Base-by-base conservation (phyloP, 495 filamentous ascomycete genomes). In the Podospora didyma region DNA sequence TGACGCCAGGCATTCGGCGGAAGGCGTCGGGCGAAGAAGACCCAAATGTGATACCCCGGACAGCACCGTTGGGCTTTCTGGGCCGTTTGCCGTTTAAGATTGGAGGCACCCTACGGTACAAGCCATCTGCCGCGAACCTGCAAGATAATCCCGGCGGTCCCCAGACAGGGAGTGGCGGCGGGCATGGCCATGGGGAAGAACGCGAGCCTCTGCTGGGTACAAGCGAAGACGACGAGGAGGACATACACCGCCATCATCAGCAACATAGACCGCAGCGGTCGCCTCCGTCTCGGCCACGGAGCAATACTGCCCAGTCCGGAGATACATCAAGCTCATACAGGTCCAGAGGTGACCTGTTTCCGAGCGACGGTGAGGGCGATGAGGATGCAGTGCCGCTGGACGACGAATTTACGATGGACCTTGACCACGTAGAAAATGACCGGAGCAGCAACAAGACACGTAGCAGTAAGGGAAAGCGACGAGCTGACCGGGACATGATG, bases 271-370 rank as follows among this genome's bases (percentile, higher is more conserved):
- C 41, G 57, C 64, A 58, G 35, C 58, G 61, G 54, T 64, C 63
- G 48, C 64, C 59, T 10, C 81, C 84, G 66, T 75, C 72, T 56
- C 77, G 88, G 70, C 79, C 84, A 61, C 80, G 95, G 49, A 96
- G 92, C 68, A 86, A 78, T 7, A 97, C 94, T 2, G 82, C 82
- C 14, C 85, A 81, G n/a, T 96, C 90, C 7, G 87, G 86, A 4
- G 85, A 86, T 28, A 96, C 92, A 0, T 83, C 81, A n/a, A 94
- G 92, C 58, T 96, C 92, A 3, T 82, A 91, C 44, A 87, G 94
- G 63, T 96, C 92, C n/a, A 80, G 95, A 49, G 92, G 91, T 0
- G 94, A 99, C 70, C 75, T 99, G 20, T 92, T 96, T 60, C 91
- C 90, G 1, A 97, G 93, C 62, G 92, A 96, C 58, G 88, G 86